Conservation (phyloP, 805 yeast genomes). For the Metschnikowia reukaufii region DNA sequence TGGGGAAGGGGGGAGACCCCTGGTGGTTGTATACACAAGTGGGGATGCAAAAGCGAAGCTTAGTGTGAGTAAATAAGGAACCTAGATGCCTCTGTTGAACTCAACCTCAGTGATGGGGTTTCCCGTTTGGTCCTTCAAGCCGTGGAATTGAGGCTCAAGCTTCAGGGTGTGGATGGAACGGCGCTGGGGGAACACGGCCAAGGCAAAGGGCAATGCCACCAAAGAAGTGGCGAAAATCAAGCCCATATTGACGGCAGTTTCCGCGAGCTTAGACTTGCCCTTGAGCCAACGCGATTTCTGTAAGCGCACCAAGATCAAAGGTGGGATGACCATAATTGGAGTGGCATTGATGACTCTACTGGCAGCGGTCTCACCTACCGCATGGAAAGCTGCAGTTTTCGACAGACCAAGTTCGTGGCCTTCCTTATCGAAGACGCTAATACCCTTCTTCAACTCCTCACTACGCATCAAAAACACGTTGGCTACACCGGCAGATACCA, state of each 20-base stretch:
- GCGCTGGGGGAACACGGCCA: conserved; percentile 94
- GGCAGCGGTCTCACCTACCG: conserved; percentile 96
- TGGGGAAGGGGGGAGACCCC: too few relatives aligned
- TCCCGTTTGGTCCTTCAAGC: conserved; percentile 63
- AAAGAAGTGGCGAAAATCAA: conserved; percentile 83
- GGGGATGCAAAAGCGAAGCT: not conserved
- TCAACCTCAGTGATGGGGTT: conserved; percentile 57
- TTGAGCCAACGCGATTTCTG: conserved; percentile 65
- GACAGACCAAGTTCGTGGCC: conserved; percentile 69
- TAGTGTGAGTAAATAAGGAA: too few relatives aligned
- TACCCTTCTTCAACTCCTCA: conserved; percentile 87
- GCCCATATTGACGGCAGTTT: conserved; percentile 77
- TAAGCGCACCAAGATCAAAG: conserved; percentile 73
- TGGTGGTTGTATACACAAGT: too few relatives aligned
- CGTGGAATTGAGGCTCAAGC: conserved; percentile 65
- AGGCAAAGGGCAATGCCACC: conserved; percentile 87
- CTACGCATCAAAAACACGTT: conserved; percentile 97
- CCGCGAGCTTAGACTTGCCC: conserved; percentile 64
- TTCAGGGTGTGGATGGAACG: conserved; percentile 56
- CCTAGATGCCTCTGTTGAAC: conserved; percentile 90
- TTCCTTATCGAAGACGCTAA: conserved; percentile 62
- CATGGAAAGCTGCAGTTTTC: conserved; percentile 81
- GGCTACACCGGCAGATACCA: conserved; percentile 93
- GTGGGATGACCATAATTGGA: conserved; percentile 97
- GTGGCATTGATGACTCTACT: conserved; percentile 95